Percentiles rank a stretch among this genome's conserved stretches.
These are phyloP conservation scores for Hansfordia pulvinata DNA, from an alignment of 2,329 filamentous ascomycete species.

Conservation along the genomic window DNA sequence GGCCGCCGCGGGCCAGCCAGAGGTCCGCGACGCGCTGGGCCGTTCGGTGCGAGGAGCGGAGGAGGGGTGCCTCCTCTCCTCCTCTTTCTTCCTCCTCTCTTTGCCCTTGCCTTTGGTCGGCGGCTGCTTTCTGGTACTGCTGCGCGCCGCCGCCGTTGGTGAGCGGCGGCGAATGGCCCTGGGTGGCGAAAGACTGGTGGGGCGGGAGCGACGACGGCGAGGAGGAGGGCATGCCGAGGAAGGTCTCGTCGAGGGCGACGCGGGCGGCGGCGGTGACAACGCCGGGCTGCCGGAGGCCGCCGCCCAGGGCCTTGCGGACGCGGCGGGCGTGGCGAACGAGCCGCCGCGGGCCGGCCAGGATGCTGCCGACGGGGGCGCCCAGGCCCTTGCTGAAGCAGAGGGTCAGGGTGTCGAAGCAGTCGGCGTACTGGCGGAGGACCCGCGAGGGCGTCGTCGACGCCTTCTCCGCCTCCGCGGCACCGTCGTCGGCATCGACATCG, in stretches of 20 bases:
- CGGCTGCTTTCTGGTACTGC: too few species aligned
- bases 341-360: slow-evolving; percentile 27
- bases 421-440: slow-evolving; percentile 25
- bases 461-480: too few species aligned
- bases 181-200: too few species aligned
- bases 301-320: slow-evolving; percentile 70
- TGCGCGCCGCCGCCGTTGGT: slow-evolving; percentile 12
- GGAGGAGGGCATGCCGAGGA: slow-evolving; percentile 43
- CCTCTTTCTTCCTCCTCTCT: too few species aligned
- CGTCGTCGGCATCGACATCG: too few species aligned
- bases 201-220: too few species aligned
- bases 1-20: slow-evolving; percentile 49
- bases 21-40: slow-evolving; percentile 47
- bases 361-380: slow-evolving; percentile 35
- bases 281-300: slow-evolving; percentile 64
- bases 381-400: slow-evolving; percentile 40
- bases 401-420: slow-evolving; percentile 31
- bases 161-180: too few species aligned
- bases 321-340: slow-evolving; percentile 58
- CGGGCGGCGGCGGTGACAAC: slow-evolving; percentile 63
- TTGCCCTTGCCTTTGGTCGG: too few species aligned
- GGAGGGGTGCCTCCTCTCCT: too few species aligned
- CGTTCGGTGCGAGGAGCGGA: slow-evolving; percentile 40
- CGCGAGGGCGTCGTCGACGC: too few species aligned
- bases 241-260: slow-evolving; percentile 69